These are phyloP conservation scores for Eucalyptus microcorys DNA, from an alignment of 345 rosid genomes.

Conservation along the genomic window DNA sequence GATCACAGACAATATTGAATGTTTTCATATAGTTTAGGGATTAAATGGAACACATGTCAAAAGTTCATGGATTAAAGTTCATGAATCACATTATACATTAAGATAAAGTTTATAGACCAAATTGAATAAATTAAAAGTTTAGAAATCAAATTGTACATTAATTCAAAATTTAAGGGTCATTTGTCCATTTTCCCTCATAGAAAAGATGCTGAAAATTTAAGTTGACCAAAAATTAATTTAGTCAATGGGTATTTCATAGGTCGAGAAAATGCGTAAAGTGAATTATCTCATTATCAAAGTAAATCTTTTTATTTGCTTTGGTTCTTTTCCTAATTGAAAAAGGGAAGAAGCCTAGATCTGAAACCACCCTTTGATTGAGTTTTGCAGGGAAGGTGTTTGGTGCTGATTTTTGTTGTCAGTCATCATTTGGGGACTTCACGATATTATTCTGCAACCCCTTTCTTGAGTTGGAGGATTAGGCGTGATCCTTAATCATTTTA, in stretches of 20 bases:
- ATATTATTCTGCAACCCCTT: background rate
- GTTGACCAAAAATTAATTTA: background rate
- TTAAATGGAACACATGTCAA: background rate
- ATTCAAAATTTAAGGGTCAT: too few species aligned
- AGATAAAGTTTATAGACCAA: too few species aligned
- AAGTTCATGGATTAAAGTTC: rapidly evolving
- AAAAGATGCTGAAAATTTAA: background rate
- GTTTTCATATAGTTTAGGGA: too few species aligned
- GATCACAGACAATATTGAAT: rapidly evolving
- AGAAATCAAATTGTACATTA: too few species aligned
- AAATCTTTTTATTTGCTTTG: background rate
- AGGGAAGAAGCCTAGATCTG: background rate
- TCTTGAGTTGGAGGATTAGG: background rate
- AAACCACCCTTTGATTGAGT: background rate
- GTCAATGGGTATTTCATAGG: background rate
- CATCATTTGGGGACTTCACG: background rate
- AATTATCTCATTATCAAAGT: background rate
- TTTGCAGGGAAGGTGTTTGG: background rate
- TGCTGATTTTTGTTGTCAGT: background rate
- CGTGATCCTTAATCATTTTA: background rate
- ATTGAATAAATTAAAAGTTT: too few species aligned
- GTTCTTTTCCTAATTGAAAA: background rate
- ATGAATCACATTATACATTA: rapidly evolving
- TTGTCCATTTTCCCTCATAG: too few species aligned
- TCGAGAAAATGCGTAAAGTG: background rate